These are phyloP conservation scores for Nakaseomyces glabratus DNA, from an alignment of 1,139 yeast genomes.

Conservation along the genomic window DNA sequence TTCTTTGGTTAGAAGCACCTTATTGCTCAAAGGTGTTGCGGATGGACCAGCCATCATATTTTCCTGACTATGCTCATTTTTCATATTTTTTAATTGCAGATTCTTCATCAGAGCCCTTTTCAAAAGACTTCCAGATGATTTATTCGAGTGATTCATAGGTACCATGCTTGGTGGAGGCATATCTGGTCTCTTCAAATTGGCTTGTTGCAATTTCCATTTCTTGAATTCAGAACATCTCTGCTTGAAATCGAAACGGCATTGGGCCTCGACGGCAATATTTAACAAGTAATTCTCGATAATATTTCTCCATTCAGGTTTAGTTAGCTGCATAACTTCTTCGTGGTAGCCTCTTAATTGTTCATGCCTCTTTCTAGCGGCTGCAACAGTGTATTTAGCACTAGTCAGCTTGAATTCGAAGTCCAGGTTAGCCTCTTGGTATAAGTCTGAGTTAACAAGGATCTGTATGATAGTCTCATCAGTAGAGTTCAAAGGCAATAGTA, in stretches of 20 bases:
- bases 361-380: constrained; percentile 46
- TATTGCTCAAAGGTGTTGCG: constrained; percentile 9
- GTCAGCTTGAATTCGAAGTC: constrained; percentile 43
- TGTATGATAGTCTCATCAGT: constrained; percentile 41
- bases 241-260: constrained; percentile 53
- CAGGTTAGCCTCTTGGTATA: constrained; percentile 50
- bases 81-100: constrained; percentile 16
- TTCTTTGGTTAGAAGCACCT: constrained; percentile 37
- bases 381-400: constrained; percentile 52
- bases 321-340: constrained; percentile 28
- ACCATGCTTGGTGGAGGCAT: constrained; percentile 31
- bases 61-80: constrained; percentile 8
- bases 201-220: constrained; percentile 30
- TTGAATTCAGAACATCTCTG: constrained; percentile 38
- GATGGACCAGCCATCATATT: constrained; percentile 5
- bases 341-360: constrained; percentile 24
- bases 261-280: constrained; percentile 60
- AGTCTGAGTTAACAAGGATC: constrained; percentile 44
- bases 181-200: constrained; percentile 24
- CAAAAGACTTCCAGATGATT: constrained; percentile 14
- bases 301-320: constrained; percentile 57
- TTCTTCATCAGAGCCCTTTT: constrained; percentile 26
- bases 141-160: constrained; percentile 11
- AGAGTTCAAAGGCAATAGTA: constrained; percentile 42
- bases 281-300: constrained; percentile 56